Evolutionary conservation across 106 monocot species (phyloP).

Genomic region (Amphibolis antarctica): DNA sequence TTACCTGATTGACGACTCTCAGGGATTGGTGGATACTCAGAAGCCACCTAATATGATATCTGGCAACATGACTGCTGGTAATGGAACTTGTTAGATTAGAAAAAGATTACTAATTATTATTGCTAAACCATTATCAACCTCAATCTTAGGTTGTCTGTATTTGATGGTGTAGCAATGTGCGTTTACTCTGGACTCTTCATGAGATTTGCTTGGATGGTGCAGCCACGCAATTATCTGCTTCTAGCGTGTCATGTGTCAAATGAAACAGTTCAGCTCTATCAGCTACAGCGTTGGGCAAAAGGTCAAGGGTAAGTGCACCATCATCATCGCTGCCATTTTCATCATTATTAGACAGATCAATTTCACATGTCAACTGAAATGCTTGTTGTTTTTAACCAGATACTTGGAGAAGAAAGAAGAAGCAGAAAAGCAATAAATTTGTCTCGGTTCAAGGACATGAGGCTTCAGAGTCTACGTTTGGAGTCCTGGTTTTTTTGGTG

Average conservation of each 20-base stretch:
- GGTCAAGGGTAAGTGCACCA: constrained; percentile 46
- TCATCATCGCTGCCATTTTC: not conserved
- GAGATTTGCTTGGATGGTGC: constrained; percentile 99
- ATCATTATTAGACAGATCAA: not conserved
- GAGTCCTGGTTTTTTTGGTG: not conserved
- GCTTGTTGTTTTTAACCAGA: not conserved
- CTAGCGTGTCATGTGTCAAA: constrained; percentile 95
- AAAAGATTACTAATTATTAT: not conserved
- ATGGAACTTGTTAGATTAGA: not conserved
- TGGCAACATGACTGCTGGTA: constrained; percentile 96
- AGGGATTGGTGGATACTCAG: constrained; percentile 85
- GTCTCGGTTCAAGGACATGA: not conserved
- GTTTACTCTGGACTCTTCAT: constrained; percentile 92
- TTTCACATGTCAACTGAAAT: not conserved
- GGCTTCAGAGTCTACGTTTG: not conserved
- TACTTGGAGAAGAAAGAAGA: constrained; percentile 8
- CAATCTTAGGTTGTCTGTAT: not conserved
- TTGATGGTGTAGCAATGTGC: constrained; percentile 10
- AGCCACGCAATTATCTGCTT: constrained; percentile 90
- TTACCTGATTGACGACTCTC: not conserved
- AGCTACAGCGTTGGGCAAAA: constrained; percentile 75
- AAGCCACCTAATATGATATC: constrained; percentile 98
- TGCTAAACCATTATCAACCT: not conserved
- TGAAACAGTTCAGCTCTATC: constrained; percentile 92
- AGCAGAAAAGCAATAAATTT: constrained; percentile 1